Percentiles rank a stretch among this genome's conserved stretches.
These are phyloP conservation scores for Thalassiosira profunda DNA, from an alignment of 108 stramenopile genomes.

Conservation along the genomic window DNA sequence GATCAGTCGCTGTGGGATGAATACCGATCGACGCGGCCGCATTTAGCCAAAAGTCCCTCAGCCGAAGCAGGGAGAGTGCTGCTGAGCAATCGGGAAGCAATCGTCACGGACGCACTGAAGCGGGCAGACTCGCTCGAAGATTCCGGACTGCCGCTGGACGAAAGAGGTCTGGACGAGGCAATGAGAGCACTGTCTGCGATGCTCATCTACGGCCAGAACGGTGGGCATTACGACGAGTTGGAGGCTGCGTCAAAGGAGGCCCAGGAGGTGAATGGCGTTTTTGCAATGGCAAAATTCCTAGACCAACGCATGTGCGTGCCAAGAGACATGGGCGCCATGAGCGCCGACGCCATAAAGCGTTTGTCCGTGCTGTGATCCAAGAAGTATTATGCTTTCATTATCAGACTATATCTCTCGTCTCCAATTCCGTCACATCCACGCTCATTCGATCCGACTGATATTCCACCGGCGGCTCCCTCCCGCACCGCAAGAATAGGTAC, in stretches of 20 bases:
- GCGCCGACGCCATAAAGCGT: conserved; percentile 54
- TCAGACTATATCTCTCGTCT: too few relatives aligned
- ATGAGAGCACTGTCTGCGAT: conserved; percentile 39
- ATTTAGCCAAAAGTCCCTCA: conserved; percentile 43
- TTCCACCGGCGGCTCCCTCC: conserved; percentile 70
- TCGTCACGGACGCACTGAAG: conserved; percentile 54
- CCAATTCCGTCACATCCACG: conserved; percentile 46
- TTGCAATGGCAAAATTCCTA: conserved; percentile 48
- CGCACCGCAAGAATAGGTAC: conserved; percentile 94
- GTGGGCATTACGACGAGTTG: conserved; percentile 22
- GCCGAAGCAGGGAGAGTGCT: conserved; percentile 59
- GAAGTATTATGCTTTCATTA: not conserved
- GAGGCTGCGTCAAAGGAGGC: conserved; percentile 12
- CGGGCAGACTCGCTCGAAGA: conserved; percentile 6
- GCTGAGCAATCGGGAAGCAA: conserved; percentile 49
- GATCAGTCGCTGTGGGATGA: conserved; percentile 46
- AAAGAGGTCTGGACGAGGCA: conserved; percentile 35
- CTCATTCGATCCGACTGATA: conserved; percentile 85
- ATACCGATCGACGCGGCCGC: conserved; percentile 33
- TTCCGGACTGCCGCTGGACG: conserved; percentile 15
- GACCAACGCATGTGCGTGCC: conserved; percentile 72
- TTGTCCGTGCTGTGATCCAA: conserved; percentile 13
- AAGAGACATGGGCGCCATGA: conserved; percentile 69
- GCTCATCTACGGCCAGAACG: conserved; percentile 29
- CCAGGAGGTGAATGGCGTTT: conserved; percentile 17